Conservation (phyloP, 2,329 filamentous ascomycete genomes). For the Penicillium sp. region DNA sequence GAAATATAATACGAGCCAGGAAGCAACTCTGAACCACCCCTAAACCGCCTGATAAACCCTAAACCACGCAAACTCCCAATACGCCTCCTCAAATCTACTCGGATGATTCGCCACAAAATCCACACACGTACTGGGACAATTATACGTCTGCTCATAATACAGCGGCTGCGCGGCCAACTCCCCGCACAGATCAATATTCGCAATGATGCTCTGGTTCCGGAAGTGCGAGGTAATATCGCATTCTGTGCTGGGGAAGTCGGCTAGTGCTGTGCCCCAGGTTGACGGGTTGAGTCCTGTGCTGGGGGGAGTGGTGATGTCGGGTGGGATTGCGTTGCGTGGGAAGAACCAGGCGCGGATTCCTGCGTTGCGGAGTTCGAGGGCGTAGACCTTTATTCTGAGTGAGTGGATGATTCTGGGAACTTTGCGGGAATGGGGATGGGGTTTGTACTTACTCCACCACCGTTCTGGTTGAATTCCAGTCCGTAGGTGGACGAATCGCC, state of each 20-base stretch:
- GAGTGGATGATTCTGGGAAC: not conserved
- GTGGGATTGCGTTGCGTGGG: conserved; percentile 50
- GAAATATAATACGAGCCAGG: not conserved
- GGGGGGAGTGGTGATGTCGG: conserved; percentile 52
- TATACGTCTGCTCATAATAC: conserved; percentile 38
- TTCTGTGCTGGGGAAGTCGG: conserved; percentile 66
- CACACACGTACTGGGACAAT: conserved; percentile 57
- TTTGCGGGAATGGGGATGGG: not conserved
- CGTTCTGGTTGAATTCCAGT: conserved; percentile 52
- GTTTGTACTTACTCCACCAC: conserved; percentile 51
- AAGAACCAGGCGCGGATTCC: conserved; percentile 69
- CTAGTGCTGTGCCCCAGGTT: conserved; percentile 62
- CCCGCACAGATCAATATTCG: conserved; percentile 68
- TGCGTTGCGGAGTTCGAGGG: conserved; percentile 61
- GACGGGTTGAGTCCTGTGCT: conserved; percentile 58
- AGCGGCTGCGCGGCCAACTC: conserved; percentile 48
- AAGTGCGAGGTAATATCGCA: conserved; percentile 64
- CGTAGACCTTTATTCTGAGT: conserved; percentile 49
- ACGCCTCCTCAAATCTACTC: conserved; percentile 59
- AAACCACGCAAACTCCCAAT: conserved; percentile 66
- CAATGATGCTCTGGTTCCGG: conserved; percentile 65
- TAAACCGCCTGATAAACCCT: conserved; percentile 55
- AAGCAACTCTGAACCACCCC: not conserved
- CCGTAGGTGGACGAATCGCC: conserved; percentile 53
- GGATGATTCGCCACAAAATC: conserved; percentile 62